Evolutionary conservation across 371 early-diverging fungal species (phyloP).

Genomic region (Smittium culicis): DNA sequence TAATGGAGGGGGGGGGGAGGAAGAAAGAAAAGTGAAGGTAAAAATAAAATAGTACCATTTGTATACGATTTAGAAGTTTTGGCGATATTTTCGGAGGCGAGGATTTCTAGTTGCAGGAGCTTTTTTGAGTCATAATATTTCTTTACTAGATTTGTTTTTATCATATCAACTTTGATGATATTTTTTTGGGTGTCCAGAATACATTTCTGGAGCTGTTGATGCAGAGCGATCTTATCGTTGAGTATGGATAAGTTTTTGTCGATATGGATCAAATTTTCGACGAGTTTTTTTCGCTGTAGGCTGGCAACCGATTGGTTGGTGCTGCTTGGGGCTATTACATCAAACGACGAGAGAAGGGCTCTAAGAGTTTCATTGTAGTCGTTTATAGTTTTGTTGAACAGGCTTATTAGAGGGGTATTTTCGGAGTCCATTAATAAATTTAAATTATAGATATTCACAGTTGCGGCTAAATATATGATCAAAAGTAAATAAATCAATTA

Average conservation of each 20-base stretch:
- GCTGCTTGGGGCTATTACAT: constrained; percentile 20
- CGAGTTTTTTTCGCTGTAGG: constrained; percentile 10
- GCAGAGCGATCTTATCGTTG: constrained; percentile 16
- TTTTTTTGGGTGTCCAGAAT: constrained; percentile 21
- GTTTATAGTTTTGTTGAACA: constrained; percentile 18
- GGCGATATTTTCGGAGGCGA: constrained; percentile 13
- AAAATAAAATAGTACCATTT: not conserved
- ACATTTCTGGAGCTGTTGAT: constrained; percentile 23
- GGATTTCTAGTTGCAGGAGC: constrained; percentile 15
- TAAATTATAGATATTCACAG: too few species aligned
- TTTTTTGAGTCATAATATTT: constrained; percentile 19
- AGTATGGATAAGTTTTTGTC: constrained; percentile 19
- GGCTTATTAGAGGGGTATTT: constrained; percentile 21
- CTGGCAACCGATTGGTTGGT: constrained; percentile 5
- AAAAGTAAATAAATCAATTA: too few species aligned
- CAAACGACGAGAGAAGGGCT: constrained; percentile 19
- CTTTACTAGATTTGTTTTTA: constrained; percentile 21
- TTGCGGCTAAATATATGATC: too few species aligned
- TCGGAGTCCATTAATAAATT: constrained; percentile 22
- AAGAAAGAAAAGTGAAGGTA: too few species aligned
- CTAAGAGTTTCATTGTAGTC: constrained; percentile 24
- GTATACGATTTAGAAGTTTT: constrained; percentile 4
- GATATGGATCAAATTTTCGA: constrained; percentile 12
- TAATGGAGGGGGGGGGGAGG: too few species aligned
- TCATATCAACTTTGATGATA: constrained; percentile 19